Evolutionary conservation across 2,329 filamentous ascomycete species (phyloP).

Genomic region (Hirsutella rhossiliensis): DNA sequence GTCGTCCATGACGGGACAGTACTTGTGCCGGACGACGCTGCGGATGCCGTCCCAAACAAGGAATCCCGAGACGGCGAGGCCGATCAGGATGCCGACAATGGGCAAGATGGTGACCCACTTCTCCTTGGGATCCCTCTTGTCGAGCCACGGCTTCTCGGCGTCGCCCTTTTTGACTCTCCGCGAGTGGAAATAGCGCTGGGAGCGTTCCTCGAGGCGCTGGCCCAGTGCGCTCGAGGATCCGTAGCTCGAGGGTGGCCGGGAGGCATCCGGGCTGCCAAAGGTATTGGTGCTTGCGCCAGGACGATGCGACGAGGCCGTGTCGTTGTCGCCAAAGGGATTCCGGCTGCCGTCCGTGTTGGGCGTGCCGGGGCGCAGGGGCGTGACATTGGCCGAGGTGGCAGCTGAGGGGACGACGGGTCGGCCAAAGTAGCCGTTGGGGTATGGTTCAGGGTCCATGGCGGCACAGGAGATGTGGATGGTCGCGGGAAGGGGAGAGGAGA

Average conservation of each 20-base stretch:
- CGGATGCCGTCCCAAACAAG: slow-evolving; percentile 64
- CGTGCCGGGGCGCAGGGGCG: slow-evolving; percentile 28
- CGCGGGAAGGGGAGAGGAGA: too few species aligned
- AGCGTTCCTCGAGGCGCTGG: slow-evolving; percentile 22
- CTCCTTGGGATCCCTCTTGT: slow-evolving; percentile 63
- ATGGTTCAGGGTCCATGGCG: slow-evolving; percentile 16
- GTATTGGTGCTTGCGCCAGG: slow-evolving; percentile 24
- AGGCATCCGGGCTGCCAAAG: slow-evolving; percentile 31
- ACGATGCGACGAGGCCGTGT: slow-evolving; percentile 22
- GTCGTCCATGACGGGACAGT: slow-evolving; percentile 57
- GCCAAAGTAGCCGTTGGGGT: slow-evolving; percentile 12
- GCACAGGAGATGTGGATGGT: neutral
- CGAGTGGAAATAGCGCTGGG: slow-evolving; percentile 58
- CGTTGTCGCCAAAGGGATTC: slow-evolving; percentile 29
- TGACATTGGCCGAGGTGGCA: slow-evolving; percentile 23
- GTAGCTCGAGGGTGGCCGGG: slow-evolving; percentile 35
- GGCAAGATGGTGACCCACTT: slow-evolving; percentile 82
- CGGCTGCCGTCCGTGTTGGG: slow-evolving; percentile 26
- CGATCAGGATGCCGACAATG: slow-evolving; percentile 56
- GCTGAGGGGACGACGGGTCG: slow-evolving; percentile 18
- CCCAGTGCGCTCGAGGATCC: slow-evolving; percentile 29
- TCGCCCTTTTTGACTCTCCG: slow-evolving; percentile 60
- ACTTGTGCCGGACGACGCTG: slow-evolving; percentile 62
- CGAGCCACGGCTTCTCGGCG: slow-evolving; percentile 64
- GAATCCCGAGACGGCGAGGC: slow-evolving; percentile 55